Conservation (phyloP, 164 flowering plant genomes). For the Chloranthus sessilifolius region DNA sequence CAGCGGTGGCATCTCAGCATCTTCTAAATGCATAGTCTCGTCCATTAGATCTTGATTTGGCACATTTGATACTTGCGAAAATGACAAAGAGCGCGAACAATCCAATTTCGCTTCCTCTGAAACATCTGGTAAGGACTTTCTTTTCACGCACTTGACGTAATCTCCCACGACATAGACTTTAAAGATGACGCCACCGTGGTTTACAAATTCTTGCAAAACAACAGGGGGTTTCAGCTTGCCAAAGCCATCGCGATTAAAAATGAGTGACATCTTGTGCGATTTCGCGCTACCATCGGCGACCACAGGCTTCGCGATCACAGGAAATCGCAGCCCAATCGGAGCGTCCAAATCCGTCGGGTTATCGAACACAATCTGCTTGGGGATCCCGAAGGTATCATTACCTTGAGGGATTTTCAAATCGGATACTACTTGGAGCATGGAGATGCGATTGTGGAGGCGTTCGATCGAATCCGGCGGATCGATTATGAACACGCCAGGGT, state of each 20-base stretch:
- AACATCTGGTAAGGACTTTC: constrained; percentile 71
- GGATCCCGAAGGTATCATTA: constrained; percentile 47
- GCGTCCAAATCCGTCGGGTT: constrained; percentile 30
- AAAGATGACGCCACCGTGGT: constrained; percentile 82
- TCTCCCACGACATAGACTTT: constrained; percentile 78
- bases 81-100: constrained; percentile 41
- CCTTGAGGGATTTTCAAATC: constrained; percentile 28
- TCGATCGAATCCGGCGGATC: constrained; percentile 32
- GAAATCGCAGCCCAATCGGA: constrained; percentile 38
- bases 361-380: constrained; percentile 62
- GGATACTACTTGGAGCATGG: constrained; percentile 78
- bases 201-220: constrained; percentile 77
- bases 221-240: constrained; percentile 48
- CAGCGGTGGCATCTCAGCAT: constrained; percentile 61
- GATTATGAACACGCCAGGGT: constrained; percentile 30
- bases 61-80: constrained; percentile 73
- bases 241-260: constrained; percentile 46
- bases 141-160: constrained; percentile 59
- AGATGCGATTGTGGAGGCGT: constrained; percentile 51
- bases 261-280: constrained; percentile 71
- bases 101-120: constrained; percentile 52
- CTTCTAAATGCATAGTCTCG: constrained; percentile 45
- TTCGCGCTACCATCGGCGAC: constrained; percentile 80
- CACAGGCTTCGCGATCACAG: constrained; percentile 76
- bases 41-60: constrained; percentile 26